Base-by-base conservation (phyloP, 2,329 filamentous ascomycete species). In the Beauveria sp. region DNA sequence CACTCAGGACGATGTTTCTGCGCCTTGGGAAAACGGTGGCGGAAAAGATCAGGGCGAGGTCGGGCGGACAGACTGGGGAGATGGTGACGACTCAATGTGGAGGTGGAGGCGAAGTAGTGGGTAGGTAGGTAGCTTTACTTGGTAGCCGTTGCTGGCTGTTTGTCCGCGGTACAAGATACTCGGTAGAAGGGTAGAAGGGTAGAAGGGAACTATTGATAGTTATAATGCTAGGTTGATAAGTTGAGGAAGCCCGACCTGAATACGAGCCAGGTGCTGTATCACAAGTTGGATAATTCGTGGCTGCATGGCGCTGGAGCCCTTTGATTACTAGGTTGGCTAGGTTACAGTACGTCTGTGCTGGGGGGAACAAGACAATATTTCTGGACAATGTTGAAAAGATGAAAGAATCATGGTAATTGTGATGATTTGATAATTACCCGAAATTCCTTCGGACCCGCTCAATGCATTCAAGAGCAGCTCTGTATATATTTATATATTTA, bases 51-150 rank as follows among this genome's bases (percentile, higher is more conserved):
- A 22, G 20, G 42, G 24, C 52, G 30, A 58, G 46, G 45, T 10
- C 8, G 26, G 45, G 20, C 22, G 30, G 40, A 14, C 28, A 26
- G 45, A 26, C 30, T 28, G 22, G 50, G 20, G 20, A 30, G 28
- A 24, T 58, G 49, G 20, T 47, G 24, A 30, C 47, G 40, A 42
- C 38, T 45, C 18, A 20, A 45, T 43, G 57, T 45, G 47, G 47
- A 59, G 47, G 47, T 40, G 61, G 63, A 54, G 59, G 50, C 46
- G 45, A 54, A 57, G 63, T 53, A 34, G 26, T 38, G 34, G 34
- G 34, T 14, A 38, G 59, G 55, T 60, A 16, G 49, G 12, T 10
- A 22, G 58, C 22, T 45, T 51, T 38, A 38, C 4, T 38, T 50
- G 24, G 20, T 18, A 46, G 42, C 47, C 34, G 34, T 16, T 38